phyloP scores from a whole-genome alignment of 2,329 filamentous ascomycete genomes.

The Nemania sp. region DNA sequence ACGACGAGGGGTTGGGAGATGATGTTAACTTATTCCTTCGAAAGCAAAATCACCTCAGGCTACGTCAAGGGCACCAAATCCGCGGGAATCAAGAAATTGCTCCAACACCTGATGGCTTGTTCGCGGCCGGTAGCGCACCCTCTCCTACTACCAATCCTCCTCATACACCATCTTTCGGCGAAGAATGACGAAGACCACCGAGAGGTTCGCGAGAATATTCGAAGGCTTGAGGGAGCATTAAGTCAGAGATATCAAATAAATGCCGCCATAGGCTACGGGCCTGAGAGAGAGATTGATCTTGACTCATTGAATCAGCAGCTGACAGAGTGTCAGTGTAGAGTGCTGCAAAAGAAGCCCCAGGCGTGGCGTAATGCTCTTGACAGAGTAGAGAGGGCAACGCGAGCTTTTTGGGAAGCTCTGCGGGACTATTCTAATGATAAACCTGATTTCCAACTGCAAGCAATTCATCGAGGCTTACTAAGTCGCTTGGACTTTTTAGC shows the following conservation, averaged over 20 bases:
- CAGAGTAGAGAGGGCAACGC: slow-evolving; percentile 41
- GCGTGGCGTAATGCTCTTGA: slow-evolving; percentile 49
- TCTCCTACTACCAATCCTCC: slow-evolving; percentile 50
- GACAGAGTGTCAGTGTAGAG: slow-evolving; percentile 49
- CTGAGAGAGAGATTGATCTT: slow-evolving; percentile 44
- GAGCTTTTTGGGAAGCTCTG: slow-evolving; percentile 35
- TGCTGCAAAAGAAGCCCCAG: slow-evolving; percentile 51
- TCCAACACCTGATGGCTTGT: slow-evolving; percentile 48
- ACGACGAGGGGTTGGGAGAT: slow-evolving; percentile 52
- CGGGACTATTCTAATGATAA: slow-evolving; percentile 4
- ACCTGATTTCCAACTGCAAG: slow-evolving; percentile 31
- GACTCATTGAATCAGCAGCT: slow-evolving; percentile 49
- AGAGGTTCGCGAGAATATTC: slow-evolving; percentile 46
- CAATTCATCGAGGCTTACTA: slow-evolving; percentile 47
- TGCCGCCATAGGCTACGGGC: slow-evolving; percentile 38
- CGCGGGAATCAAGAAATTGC: slow-evolving; percentile 43
- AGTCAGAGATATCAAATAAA: slow-evolving; percentile 47
- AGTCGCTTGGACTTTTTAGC: slow-evolving; percentile 50
- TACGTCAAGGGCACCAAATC: slow-evolving; percentile 50
- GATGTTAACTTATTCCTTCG: slow-evolving; percentile 50
- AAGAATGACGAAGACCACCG: slow-evolving; percentile 50
- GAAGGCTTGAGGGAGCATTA: slow-evolving; percentile 48
- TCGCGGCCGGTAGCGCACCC: slow-evolving; percentile 48
- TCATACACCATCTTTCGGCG: slow-evolving; percentile 46
- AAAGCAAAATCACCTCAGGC: slow-evolving; percentile 49